These are phyloP conservation scores for Athelia psychrophila DNA, from an alignment of 1,284 basidiomycete genomes.

Conservation along the genomic window DNA sequence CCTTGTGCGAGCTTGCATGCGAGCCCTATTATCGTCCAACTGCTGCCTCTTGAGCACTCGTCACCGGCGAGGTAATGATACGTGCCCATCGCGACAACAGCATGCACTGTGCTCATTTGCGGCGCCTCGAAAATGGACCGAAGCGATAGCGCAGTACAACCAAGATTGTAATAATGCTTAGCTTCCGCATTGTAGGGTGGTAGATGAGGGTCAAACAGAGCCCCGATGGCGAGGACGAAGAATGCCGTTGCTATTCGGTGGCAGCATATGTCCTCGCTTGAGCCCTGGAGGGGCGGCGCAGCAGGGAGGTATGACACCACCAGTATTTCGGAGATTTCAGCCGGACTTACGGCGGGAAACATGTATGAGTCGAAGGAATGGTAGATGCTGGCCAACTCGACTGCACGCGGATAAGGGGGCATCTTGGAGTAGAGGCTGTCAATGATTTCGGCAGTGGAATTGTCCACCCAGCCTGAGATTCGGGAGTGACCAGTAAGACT, in stretches of 20 bases:
- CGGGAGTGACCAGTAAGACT: too few species aligned
- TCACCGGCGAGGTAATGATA: conserved; percentile 17
- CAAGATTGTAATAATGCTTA: conserved; percentile 30
- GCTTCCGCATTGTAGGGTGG: conserved; percentile 27
- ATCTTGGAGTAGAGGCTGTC: too few species aligned
- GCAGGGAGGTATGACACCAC: too few species aligned
- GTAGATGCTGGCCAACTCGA: too few species aligned
- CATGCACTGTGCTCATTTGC: conserved; percentile 29
- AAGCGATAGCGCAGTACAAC: conserved; percentile 27
- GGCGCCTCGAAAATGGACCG: conserved; percentile 28
- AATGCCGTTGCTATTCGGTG: conserved; percentile 11
- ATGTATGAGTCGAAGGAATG: too few species aligned
- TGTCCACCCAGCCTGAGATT: too few species aligned
- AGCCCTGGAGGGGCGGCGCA: too few species aligned
- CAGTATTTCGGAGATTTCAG: too few species aligned
- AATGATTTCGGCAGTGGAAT: too few species aligned
- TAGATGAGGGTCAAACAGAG: conserved; percentile 26
- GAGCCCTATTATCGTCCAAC: not conserved
- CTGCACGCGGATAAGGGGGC: too few species aligned
- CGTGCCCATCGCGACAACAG: conserved; percentile 23
- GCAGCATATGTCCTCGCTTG: too few species aligned
- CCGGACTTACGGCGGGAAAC: too few species aligned
- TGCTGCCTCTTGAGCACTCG: not conserved
- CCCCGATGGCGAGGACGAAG: conserved; percentile 28
- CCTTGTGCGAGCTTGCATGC: conserved; percentile 9